These are phyloP conservation scores for Saccharomyces hybrid DNA, from an alignment of 1,139 yeast species.

Conservation along the genomic window DNA sequence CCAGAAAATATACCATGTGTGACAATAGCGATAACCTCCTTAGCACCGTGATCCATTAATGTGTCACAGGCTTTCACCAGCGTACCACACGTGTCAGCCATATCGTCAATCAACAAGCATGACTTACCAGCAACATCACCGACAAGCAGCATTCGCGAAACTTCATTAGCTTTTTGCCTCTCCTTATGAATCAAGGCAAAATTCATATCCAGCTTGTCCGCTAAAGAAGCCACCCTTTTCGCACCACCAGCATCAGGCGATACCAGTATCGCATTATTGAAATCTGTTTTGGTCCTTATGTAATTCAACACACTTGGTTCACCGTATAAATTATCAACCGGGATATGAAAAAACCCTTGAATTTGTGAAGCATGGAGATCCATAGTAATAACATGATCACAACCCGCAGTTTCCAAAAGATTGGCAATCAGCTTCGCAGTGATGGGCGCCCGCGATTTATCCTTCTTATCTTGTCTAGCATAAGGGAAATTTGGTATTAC, in stretches of 20 bases:
- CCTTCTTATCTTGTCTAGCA: conserved; percentile 78
- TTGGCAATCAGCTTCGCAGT: conserved; percentile 76
- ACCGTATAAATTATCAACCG: conserved; percentile 75
- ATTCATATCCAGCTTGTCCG: conserved; percentile 66
- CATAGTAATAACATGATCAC: conserved; percentile 76
- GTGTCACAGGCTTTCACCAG: conserved; percentile 61
- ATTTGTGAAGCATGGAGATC: conserved; percentile 80
- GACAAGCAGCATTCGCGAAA: conserved; percentile 67
- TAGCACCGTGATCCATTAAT: conserved; percentile 56
- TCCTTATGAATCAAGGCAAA: conserved; percentile 80
- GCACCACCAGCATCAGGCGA: conserved; percentile 89
- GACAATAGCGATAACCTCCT: conserved; percentile 65
- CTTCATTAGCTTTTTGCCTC: conserved; percentile 72
- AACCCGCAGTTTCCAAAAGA: conserved; percentile 69
- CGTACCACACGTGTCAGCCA: conserved; percentile 84
- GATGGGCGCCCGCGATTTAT: conserved; percentile 73
- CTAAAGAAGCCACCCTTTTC: conserved; percentile 71
- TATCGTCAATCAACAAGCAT: conserved; percentile 68
- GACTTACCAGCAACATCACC: conserved; percentile 69
- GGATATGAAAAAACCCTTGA: conserved; percentile 74
- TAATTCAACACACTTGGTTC: conserved; percentile 69
- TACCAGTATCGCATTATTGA: conserved; percentile 60
- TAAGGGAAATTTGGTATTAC: conserved; percentile 76
- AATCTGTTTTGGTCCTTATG: conserved; percentile 47
- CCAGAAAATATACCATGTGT: conserved; percentile 77